phyloP scores from a whole-genome alignment of 768 basidiomycete genomes.

The Amanita rubescens region DNA sequence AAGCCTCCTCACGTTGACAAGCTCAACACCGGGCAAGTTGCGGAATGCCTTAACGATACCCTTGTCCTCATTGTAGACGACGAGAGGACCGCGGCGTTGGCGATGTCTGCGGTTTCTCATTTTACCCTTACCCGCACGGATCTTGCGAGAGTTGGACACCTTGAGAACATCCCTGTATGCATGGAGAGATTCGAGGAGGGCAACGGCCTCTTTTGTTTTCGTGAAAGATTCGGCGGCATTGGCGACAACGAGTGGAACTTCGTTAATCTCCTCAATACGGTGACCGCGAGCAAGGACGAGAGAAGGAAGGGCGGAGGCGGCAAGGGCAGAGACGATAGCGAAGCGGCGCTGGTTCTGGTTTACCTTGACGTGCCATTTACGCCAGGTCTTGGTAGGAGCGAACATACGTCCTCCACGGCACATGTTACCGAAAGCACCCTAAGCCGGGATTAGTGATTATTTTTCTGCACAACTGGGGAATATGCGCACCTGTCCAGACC shows the following conservation, averaged over 20 bases:
- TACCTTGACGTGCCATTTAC: constrained; percentile 99
- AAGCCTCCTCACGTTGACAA: constrained; percentile 87
- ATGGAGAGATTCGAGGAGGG: constrained; percentile 82
- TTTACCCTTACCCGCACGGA: constrained; percentile 97
- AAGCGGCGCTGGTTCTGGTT: constrained; percentile 99
- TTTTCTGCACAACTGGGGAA: neutral
- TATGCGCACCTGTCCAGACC: constrained; percentile 83
- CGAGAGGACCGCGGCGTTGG: constrained; percentile 93
- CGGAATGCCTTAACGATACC: constrained; percentile 98
- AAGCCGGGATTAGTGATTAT: constrained; percentile 6
- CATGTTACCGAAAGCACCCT: constrained; percentile 99
- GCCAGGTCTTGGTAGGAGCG: constrained; percentile 98
- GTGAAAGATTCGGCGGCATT: constrained; percentile 75
- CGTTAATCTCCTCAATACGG: constrained; percentile 94
- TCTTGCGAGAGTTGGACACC: constrained; percentile 94
- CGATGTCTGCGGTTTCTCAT: constrained; percentile 94
- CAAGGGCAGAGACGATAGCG: constrained; percentile 94
- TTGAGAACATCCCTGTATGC: constrained; percentile 93
- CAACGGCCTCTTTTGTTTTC: constrained; percentile 96
- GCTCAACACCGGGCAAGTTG: constrained; percentile 97
- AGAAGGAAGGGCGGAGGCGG: constrained; percentile 94
- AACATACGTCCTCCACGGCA: constrained; percentile 99
- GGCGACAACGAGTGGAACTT: constrained; percentile 90
- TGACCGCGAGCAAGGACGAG: constrained; percentile 99
- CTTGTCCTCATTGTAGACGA: constrained; percentile 96